phyloP scores from a whole-genome alignment of 2,329 filamentous ascomycete genomes.

The Emergomyces orientalis region DNA sequence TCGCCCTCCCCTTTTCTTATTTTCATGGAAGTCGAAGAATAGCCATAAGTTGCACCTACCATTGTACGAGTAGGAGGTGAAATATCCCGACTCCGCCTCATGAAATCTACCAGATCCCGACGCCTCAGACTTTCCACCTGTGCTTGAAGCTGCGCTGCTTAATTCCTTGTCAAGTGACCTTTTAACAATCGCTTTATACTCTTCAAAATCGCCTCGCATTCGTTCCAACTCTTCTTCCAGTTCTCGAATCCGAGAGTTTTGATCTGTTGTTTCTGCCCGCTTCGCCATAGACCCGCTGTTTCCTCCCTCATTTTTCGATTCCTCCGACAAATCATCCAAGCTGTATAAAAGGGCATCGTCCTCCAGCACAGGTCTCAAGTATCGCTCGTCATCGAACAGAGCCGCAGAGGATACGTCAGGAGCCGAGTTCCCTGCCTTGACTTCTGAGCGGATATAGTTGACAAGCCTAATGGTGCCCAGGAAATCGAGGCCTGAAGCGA shows the following conservation, averaged over 20 bases:
- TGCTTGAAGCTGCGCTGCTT: conserved; percentile 37
- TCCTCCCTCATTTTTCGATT: background rate
- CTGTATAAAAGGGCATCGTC: conserved; percentile 84
- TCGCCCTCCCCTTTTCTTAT: background rate
- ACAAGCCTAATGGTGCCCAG: conserved; percentile 64
- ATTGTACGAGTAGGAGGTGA: conserved; percentile 58
- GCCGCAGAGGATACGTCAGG: conserved; percentile 52
- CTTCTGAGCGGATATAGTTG: conserved; percentile 52
- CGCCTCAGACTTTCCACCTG: conserved; percentile 23
- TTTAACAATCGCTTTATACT: conserved; percentile 56
- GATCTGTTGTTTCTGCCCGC: conserved; percentile 26
- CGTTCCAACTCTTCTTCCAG: conserved; percentile 54
- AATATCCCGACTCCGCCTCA: conserved; percentile 53
- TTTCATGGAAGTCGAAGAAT: background rate
- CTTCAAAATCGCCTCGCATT: conserved; percentile 53
- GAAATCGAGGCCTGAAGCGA: conserved; percentile 55
- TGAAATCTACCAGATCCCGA: conserved; percentile 26
- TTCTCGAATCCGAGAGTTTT: conserved; percentile 45
- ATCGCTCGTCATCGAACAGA: conserved; percentile 67
- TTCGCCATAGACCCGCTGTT: conserved; percentile 14
- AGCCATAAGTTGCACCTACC: conserved; percentile 39
- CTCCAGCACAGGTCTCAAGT: conserved; percentile 72
- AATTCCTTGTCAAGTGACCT: conserved; percentile 58
- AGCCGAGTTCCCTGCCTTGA: conserved; percentile 36
- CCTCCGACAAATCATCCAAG: conserved; percentile 61